These are phyloP conservation scores for Saxophila tyrrhenica DNA, from an alignment of 495 filamentous ascomycete genomes.

Conservation along the genomic window DNA sequence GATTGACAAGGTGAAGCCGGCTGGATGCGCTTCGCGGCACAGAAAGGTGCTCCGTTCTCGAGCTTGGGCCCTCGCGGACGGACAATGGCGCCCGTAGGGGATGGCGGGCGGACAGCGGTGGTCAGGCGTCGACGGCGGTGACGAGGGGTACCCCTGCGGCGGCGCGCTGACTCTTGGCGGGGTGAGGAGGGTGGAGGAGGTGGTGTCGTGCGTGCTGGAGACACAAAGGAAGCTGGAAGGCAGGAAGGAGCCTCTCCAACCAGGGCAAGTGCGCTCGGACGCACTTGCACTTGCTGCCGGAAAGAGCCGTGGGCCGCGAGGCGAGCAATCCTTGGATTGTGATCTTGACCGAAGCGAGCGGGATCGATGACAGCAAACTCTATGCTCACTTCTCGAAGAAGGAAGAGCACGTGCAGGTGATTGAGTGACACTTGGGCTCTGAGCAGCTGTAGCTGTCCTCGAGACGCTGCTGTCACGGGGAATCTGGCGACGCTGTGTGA, in stretches of 20 bases:
- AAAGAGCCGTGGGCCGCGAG: no score
- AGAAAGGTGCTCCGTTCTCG: neutral
- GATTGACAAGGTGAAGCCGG: conserved; percentile 3
- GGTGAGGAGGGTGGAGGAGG: neutral
- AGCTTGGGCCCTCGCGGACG: conserved; percentile 1
- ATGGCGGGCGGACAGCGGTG: neutral
- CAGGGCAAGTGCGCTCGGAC: no score
- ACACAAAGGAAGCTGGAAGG: no score
- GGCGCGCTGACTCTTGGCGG: neutral
- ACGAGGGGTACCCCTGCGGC: neutral
- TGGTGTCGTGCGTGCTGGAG: no score
- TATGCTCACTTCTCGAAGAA: neutral
- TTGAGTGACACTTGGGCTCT: neutral
- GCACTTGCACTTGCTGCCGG: no score
- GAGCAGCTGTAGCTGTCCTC: neutral
- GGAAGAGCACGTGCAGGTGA: neutral
- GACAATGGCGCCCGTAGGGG: neutral
- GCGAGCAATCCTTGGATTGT: no score
- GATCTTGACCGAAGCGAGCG: no score
- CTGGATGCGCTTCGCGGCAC: neutral
- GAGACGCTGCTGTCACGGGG: neutral
- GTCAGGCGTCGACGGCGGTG: neutral
- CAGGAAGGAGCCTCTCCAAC: no score
- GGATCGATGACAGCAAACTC: neutral
- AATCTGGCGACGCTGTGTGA: neutral